A percentile compares a stretch with the other conserved stretches of the same genome.
Conservation (phyloP, 108 stramenopile species). For the Mayamaea pseudoterrestris region DNA sequence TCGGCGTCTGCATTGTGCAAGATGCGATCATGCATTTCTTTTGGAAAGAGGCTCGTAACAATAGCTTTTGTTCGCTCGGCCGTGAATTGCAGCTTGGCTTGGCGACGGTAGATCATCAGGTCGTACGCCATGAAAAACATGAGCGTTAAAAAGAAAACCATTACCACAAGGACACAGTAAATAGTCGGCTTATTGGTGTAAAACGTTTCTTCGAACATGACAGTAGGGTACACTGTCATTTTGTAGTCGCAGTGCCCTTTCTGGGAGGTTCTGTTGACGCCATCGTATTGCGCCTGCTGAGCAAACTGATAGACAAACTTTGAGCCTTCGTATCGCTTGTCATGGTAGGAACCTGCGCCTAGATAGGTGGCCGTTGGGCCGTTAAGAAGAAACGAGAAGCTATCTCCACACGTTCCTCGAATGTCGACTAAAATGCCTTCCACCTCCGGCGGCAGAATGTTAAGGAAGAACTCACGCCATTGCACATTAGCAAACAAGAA, state of each 20-base stretch:
- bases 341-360: slow-evolving; percentile 1
- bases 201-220: slow-evolving; percentile 4
- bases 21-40: slow-evolving; percentile 6
- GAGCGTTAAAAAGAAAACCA: slow-evolving; percentile 11
- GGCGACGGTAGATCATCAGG: slow-evolving; percentile 15
- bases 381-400: slow-evolving; percentile 11
- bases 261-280: background rate
- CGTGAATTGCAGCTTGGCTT: slow-evolving; percentile 10
- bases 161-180: slow-evolving; percentile 2
- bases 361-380: background rate
- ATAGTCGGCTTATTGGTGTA: slow-evolving; percentile 4
- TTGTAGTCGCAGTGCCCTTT: slow-evolving; percentile 9
- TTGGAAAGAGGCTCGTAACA: slow-evolving; percentile 18
- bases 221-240: slow-evolving; percentile 1
- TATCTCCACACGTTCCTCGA: slow-evolving; percentile 11
- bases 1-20: slow-evolving; percentile 1
- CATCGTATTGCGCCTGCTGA: background rate
- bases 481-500: slow-evolving; percentile 9
- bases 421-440: slow-evolving; percentile 13
- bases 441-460: slow-evolving; percentile 8
- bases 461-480: slow-evolving; percentile 14
- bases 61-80: slow-evolving; percentile 13
- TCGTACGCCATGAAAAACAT: slow-evolving; percentile 14
- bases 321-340: background rate
- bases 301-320: background rate